Conservation (phyloP, 495 filamentous ascomycete species). For the Xylaria scruposa region DNA sequence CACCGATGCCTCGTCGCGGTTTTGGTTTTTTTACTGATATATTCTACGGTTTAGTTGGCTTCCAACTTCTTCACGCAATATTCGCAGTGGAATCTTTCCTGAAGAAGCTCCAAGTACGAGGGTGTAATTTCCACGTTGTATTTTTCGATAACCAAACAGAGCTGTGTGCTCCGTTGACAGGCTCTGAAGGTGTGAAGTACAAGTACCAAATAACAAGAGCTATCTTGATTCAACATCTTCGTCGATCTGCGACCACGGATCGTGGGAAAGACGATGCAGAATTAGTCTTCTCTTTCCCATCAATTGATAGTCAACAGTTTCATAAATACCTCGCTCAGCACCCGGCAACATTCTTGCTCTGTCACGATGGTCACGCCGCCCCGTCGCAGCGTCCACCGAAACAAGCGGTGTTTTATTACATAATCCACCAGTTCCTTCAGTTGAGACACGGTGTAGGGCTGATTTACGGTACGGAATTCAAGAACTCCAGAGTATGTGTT, state of each 20-base stretch:
- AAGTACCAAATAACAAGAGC: constrained; percentile 68
- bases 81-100: constrained; percentile 72
- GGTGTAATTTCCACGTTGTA: constrained; percentile 71
- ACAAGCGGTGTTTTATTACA: constrained; percentile 24
- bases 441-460: constrained; percentile 37
- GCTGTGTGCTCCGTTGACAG: constrained; percentile 53
- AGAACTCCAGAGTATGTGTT: constrained; percentile 40
- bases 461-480: constrained; percentile 39
- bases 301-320: constrained; percentile 55
- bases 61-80: constrained; percentile 74
- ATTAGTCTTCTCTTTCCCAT: constrained; percentile 54
- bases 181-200: constrained; percentile 30
- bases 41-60: constrained; percentile 54
- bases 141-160: constrained; percentile 65
- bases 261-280: constrained; percentile 22
- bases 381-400: not conserved
- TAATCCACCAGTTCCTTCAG: constrained; percentile 29
- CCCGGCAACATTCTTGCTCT: constrained; percentile 72
- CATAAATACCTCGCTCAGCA: constrained; percentile 55
- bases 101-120: constrained; percentile 60
- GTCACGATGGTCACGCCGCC: constrained; percentile 51
- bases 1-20: not conserved
- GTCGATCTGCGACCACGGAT: constrained; percentile 16
- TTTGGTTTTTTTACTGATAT: constrained; percentile 4
- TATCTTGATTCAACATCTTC: constrained; percentile 69